Evolutionary conservation across 2,329 filamentous ascomycete genomes (phyloP), one percentile per base, ranked within the genome.

Genomic region (Exophiala lecanii-corni): DNA sequence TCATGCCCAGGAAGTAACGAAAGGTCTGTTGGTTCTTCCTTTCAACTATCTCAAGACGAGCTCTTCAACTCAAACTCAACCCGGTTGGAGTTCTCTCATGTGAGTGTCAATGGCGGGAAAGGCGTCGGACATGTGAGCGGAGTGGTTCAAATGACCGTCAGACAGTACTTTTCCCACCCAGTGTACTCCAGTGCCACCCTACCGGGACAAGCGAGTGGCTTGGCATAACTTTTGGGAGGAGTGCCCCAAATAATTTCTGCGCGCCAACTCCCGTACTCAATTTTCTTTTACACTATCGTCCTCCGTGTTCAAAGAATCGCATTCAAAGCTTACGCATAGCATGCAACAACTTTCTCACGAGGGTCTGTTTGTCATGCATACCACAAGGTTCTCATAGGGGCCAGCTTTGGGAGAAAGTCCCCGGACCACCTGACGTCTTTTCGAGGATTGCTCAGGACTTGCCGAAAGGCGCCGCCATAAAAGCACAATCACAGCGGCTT

Each of bases 401-500:
- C 58, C 58, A 64, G 89, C 89, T 96, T 96, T 92, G 89, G 91
- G 91, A 95, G 91, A 97, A 97, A 97, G 91, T 97, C 91, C 91
- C 91, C 91, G 91, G 91, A 96, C 89, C 82, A 53, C 71, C 77
- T 76, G 75, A 71, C 67, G 62, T 58, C 57, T 52, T 58, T 62
- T 63, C 55, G 45, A 54, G 41, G 54, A 57, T 45, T 45, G 59
- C 70, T 66, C 72, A 73, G 71, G 67, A 63, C 70, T 67, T 78
- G 89, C 88, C 87, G 88, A 94, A 94, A 96, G 86, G 88, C 89
- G 87, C 88, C 89, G 89, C 89, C 91, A 94, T 89, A 96, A 82
- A 94, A 94, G 89, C 89, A 89, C 77, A 62, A 67, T 74, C 66
- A 76, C 63, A 68, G 89, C 86, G 88, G 88, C 84, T 89, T 71